Percentiles rank a stretch among this genome's conserved stretches.
phyloP scores from a whole-genome alignment of 1,139 yeast species.

The Magnusiomyces paraingens region DNA sequence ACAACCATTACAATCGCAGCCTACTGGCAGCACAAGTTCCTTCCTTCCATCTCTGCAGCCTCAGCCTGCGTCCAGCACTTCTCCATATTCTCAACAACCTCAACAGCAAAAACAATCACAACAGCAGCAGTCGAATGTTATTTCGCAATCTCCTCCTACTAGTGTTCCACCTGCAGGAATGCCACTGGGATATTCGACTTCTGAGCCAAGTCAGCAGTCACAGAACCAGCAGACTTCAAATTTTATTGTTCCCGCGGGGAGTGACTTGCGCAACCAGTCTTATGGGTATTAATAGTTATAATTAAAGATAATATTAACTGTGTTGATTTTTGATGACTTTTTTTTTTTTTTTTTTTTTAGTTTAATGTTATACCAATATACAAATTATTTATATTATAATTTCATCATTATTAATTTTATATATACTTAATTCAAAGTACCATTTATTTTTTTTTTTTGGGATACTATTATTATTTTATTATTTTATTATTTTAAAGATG shows the following conservation, averaged over 20 bases:
- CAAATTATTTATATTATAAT: too few relatives aligned
- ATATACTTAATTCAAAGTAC: not conserved
- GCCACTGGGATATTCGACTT: not conserved
- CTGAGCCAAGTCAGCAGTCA: not conserved
- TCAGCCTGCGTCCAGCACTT: not conserved
- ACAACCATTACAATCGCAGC: not conserved
- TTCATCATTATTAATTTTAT: not conserved
- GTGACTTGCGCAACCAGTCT: not conserved
- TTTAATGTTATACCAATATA: too few relatives aligned
- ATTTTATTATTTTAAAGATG: not conserved
- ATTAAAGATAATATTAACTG: not conserved
- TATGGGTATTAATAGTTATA: not conserved
- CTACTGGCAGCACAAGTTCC: not conserved
- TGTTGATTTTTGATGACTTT: not conserved
- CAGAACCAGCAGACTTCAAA: not conserved
- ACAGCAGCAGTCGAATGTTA: conserved; percentile 1
- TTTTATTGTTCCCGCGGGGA: conserved; percentile 1
- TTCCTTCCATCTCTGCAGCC: not conserved
- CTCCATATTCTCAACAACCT: not conserved
- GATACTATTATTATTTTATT: not conserved
- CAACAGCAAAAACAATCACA: conserved; percentile 9
- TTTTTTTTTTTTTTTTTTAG: not conserved
- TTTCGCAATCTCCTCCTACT: not conserved
- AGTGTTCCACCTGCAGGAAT: conserved; percentile 4
- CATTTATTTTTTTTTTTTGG: too few relatives aligned